Conservation (phyloP, 352 stramenopile genomes). For the Phytophthora europaea region DNA sequence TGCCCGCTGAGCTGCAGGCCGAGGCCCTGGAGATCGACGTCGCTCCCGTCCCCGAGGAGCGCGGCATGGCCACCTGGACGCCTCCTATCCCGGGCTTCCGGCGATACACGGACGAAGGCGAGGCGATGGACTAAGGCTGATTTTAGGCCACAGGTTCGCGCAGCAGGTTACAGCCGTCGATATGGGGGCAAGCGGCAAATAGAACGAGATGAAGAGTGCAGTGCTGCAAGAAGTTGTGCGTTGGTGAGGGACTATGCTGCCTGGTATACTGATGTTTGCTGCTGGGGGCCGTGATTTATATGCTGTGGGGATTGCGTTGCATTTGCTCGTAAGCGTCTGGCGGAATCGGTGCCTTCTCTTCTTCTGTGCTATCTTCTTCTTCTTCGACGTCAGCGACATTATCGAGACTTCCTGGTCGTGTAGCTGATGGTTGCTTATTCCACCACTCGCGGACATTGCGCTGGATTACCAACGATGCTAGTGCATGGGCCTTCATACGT, state of each 20-base stretch:
- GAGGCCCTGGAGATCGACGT: constrained; percentile 83
- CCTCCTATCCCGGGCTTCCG: constrained; percentile 89
- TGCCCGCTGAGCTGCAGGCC: constrained; percentile 80
- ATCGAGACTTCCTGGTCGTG: constrained; percentile 27
- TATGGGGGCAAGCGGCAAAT: constrained; percentile 32
- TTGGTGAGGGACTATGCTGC: constrained; percentile 29
- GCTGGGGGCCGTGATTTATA: constrained; percentile 17
- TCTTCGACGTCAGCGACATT: constrained; percentile 10
- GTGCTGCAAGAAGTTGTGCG: constrained; percentile 18
- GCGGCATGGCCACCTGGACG: constrained; percentile 88
- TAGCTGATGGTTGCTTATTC: constrained; percentile 64
- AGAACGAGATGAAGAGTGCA: constrained; percentile 32
- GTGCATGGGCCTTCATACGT: constrained; percentile 85
- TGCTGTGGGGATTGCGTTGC: constrained; percentile 9
- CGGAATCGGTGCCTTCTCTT: constrained; percentile 11
- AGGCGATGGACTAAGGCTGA: constrained; percentile 26
- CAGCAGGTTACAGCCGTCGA: constrained; percentile 26
- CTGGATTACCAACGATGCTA: constrained; percentile 88
- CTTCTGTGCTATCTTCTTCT: constrained; percentile 17
- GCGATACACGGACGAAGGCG: constrained; percentile 80
- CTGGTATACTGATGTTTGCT: constrained; percentile 4
- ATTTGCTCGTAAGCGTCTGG: constrained; percentile 16
- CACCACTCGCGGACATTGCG: constrained; percentile 89
- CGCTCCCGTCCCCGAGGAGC: constrained; percentile 67
- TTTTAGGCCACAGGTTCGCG: constrained; percentile 3